A percentile compares a stretch with the other conserved stretches of the same genome.
phyloP scores from a whole-genome alignment of 345 rosid genomes.

The Brassica napus region DNA sequence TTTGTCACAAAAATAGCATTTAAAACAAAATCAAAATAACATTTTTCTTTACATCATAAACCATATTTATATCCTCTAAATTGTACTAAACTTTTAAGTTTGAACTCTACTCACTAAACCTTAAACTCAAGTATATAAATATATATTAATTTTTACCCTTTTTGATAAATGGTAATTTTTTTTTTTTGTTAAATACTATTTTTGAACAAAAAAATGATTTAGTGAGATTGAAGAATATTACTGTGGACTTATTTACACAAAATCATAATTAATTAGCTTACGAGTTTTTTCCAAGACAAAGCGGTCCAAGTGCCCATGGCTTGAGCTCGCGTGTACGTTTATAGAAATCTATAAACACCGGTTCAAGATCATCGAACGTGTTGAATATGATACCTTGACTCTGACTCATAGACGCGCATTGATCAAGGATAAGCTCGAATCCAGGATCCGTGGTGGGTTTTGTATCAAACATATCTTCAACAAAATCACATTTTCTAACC shows the following conservation, averaged over 20 bases:
- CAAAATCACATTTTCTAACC: slow-evolving; percentile 8
- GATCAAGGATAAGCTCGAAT: background rate
- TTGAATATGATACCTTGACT: slow-evolving; percentile 10
- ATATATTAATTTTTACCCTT: no score
- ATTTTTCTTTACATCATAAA: no score
- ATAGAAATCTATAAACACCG: slow-evolving; percentile 3
- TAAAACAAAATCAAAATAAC: background rate
- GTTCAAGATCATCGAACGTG: background rate
- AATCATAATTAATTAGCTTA: background rate
- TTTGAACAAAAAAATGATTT: no score
- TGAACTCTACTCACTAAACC: no score
- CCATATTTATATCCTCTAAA: background rate
- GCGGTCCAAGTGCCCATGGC: slow-evolving; percentile 13
- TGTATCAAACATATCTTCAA: background rate
- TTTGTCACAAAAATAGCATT: background rate
- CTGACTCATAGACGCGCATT: background rate
- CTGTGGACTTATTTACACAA: background rate
- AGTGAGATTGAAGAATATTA: background rate
- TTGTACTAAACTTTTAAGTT: no score
- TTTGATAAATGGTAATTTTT: no score
- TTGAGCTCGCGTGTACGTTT: slow-evolving; percentile 7
- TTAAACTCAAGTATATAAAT: no score
- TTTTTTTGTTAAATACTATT: background rate
- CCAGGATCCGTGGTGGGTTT: slow-evolving; percentile 5
- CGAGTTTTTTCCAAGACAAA: background rate